phyloP scores from a whole-genome alignment of 106 monocot genomes.

The Acorus gramineus region DNA sequence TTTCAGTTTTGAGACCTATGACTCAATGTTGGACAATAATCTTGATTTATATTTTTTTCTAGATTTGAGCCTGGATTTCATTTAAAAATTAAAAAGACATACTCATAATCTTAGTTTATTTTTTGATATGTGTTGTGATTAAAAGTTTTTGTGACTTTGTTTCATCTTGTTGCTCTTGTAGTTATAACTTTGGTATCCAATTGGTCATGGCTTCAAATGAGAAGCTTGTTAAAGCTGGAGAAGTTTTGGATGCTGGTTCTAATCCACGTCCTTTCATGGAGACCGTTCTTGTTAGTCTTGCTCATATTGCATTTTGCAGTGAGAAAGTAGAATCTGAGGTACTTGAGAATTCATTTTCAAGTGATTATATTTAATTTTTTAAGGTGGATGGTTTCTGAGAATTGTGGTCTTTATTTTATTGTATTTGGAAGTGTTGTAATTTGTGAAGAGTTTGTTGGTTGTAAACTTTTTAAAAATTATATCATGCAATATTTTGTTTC shows the following conservation, averaged over 20 bases:
- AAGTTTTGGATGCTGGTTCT: conserved; percentile 33
- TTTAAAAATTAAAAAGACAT: no score
- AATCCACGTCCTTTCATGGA: conserved; percentile 33
- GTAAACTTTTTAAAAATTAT: no score
- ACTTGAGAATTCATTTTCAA: background rate
- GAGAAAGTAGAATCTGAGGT: conserved; percentile 83
- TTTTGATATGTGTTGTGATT: no score
- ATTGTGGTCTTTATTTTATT: no score
- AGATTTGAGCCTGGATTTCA: no score
- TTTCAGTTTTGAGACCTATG: no score
- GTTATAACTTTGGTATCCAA: conserved; percentile 65
- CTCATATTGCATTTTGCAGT: conserved; percentile 63
- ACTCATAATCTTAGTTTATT: no score
- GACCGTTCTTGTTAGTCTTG: conserved; percentile 67
- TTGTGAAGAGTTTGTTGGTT: background rate
- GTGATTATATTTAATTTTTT: background rate
- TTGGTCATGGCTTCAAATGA: conserved; percentile 61
- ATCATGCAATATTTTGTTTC: background rate
- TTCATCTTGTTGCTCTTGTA: conserved; percentile 10
- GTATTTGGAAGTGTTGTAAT: background rate
- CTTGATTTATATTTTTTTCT: no score
- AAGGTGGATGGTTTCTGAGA: no score
- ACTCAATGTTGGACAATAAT: no score
- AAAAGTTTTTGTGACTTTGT: background rate
- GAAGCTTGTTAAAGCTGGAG: conserved; percentile 53